Evolutionary conservation across 2,329 filamentous ascomycete species (phyloP).

Genomic region (Diaporthe helianthi): DNA sequence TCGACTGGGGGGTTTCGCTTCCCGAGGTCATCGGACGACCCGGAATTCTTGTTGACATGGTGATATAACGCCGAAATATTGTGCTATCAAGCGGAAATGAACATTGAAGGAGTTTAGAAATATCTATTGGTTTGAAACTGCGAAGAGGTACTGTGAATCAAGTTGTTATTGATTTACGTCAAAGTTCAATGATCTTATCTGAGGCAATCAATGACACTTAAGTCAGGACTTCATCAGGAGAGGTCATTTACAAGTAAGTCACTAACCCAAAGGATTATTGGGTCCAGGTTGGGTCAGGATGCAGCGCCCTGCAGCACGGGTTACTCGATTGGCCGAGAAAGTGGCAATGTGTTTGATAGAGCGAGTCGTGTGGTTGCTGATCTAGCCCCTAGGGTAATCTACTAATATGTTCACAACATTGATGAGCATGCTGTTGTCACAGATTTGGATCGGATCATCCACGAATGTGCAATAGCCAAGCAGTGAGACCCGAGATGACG

Average conservation of each 20-base stretch:
- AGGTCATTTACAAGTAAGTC: background rate
- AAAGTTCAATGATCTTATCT: background rate
- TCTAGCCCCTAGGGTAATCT: too few relatives aligned
- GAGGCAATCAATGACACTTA: background rate
- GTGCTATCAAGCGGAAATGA: background rate
- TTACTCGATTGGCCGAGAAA: background rate
- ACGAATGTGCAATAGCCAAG: background rate
- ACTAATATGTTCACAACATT: background rate
- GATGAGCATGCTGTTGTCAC: background rate
- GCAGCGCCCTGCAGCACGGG: background rate
- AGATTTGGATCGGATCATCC: background rate
- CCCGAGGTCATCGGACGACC: background rate
- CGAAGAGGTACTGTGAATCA: background rate
- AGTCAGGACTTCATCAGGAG: background rate
- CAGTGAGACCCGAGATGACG: background rate
- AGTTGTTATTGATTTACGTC: background rate
- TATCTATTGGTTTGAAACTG: background rate
- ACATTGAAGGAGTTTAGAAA: background rate
- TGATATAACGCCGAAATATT: background rate
- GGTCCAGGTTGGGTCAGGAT: background rate
- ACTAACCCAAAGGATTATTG: background rate
- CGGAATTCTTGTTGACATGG: background rate
- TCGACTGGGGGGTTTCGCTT: background rate
- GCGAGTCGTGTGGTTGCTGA: conserved; percentile 6
- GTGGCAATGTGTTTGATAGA: background rate